Evolutionary conservation across 1,139 yeast genomes (phyloP), one percentile per base, ranked within the genome.

Genomic region (Protomyces arabidopsidicola): DNA sequence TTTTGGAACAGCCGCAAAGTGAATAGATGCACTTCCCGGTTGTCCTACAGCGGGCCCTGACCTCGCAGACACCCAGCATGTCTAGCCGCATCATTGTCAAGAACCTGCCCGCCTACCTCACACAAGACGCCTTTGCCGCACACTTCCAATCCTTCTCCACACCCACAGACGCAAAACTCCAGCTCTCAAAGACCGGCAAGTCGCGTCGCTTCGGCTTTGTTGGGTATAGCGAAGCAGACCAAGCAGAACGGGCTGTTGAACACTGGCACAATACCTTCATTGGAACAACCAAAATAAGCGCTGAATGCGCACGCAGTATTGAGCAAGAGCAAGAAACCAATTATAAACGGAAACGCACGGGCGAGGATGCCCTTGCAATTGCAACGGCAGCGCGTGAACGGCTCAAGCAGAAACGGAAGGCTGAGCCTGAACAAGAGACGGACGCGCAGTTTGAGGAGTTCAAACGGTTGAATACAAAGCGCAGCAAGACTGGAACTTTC

Each of bases 171-270:
- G 93, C 89, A 55, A 90, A 88, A 74, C 79, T 93, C 56, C 83
- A 90, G 83, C 86, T 83, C 70, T 87, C 86, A 68, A 81, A 86
- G 70, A 38, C 54, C 20, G 98, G 98, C 39, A 88, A 87, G 71
- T 88, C 96, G 14, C 83, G 99, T 75, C 80, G 95, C 69, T 95
- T 95, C 79, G 98, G 97, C 14, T 93, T 93, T 71, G 79, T 95
- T 65, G 99, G 99, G 0, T 93, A 82, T 75, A 86, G 84, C 71
- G 79, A 84, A 16, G 79, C 77, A 31, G 81, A 77, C 4, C 96
- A 89, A 72, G 98, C 98, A 0, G 83, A 81, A 61, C 81, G 79
- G 57, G 97, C 97, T 0, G 93, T 86, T 5, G 79, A 78, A 57
- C 90, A 82, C 74, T 93, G 88, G 75, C 79, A 95, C 75, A 81